Evolutionary conservation across 1,139 yeast species (phyloP).

Genomic region (Yamadazyma kanchanaburiensis): DNA sequence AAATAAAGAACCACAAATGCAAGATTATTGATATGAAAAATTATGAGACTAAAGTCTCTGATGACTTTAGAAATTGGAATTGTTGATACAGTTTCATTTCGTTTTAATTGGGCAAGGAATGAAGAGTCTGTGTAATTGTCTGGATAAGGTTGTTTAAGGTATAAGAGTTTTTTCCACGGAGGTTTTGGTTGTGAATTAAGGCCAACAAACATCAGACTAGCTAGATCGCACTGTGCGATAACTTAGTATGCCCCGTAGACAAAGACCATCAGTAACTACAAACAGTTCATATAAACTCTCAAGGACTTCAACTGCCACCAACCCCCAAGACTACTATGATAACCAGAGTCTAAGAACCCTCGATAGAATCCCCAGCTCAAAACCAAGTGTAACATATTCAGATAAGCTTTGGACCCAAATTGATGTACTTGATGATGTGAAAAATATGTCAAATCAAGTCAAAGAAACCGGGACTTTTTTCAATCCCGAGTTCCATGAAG

Average conservation of each 20-base stretch:
- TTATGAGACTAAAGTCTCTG: slow-evolving; percentile 66
- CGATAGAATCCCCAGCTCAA: slow-evolving; percentile 46
- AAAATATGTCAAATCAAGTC: slow-evolving; percentile 57
- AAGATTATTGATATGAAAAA: slow-evolving; percentile 61
- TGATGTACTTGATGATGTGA: slow-evolving; percentile 81
- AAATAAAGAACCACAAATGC: slow-evolving; percentile 62
- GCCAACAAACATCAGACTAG: not conserved
- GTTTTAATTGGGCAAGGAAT: slow-evolving; percentile 72
- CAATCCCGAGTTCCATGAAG: slow-evolving; percentile 55
- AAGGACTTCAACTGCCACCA: slow-evolving; percentile 24
- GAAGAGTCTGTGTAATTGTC: slow-evolving; percentile 86
- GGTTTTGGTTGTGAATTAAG: slow-evolving; percentile 1
- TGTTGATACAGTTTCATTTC: slow-evolving; percentile 71
- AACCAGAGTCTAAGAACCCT: slow-evolving; percentile 31
- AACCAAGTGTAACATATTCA: slow-evolving; percentile 56
- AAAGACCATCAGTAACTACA: too few species aligned
- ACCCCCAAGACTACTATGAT: slow-evolving; percentile 14
- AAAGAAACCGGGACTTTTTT: slow-evolving; percentile 56
- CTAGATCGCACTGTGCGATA: slow-evolving; percentile 1
- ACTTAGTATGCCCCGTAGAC: too few species aligned
- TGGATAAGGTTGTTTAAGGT: slow-evolving; percentile 83
- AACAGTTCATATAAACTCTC: slow-evolving; percentile 19
- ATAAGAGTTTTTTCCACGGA: slow-evolving; percentile 80
- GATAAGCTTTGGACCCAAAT: slow-evolving; percentile 87
- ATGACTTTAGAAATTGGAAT: slow-evolving; percentile 63